Evolutionary conservation across 2,329 filamentous ascomycete genomes (phyloP).

Genomic region (Coniochaeta sp.): DNA sequence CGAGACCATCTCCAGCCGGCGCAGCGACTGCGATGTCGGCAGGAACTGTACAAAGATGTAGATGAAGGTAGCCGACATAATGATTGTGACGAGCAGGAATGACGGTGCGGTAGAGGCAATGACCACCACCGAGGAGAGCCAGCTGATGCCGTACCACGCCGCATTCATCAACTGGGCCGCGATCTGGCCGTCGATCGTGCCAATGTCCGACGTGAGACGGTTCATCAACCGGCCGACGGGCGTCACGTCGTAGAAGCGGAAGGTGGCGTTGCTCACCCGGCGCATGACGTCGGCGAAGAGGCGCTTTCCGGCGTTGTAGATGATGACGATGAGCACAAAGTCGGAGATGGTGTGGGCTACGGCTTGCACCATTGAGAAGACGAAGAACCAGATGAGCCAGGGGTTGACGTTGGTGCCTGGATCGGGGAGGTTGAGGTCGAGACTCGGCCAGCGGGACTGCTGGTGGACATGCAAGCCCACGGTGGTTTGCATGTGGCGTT

Average conservation of each 20-base stretch:
- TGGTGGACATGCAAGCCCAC: neutral
- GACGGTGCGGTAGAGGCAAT: constrained; percentile 73
- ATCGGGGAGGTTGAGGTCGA: constrained; percentile 47
- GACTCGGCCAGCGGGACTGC: constrained; percentile 15
- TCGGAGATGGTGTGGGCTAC: constrained; percentile 55
- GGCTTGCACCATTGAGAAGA: constrained; percentile 56
- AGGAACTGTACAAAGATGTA: constrained; percentile 71
- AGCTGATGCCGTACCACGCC: constrained; percentile 63
- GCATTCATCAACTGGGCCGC: constrained; percentile 66
- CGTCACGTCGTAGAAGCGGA: constrained; percentile 87
- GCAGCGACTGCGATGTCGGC: constrained; percentile 74
- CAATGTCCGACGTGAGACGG: constrained; percentile 82
- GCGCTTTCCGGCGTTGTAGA: constrained; percentile 68
- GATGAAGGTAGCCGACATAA: constrained; percentile 62
- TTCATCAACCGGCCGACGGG: constrained; percentile 90
- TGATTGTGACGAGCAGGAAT: constrained; percentile 66
- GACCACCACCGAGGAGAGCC: constrained; percentile 65
- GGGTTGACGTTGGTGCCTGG: constrained; percentile 61
- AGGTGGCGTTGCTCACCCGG: constrained; percentile 70
- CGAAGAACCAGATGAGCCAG: constrained; percentile 67
- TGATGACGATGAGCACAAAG: constrained; percentile 65
- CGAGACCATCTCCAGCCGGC: constrained; percentile 83
- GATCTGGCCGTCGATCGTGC: constrained; percentile 82
- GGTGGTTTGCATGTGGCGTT: no score
- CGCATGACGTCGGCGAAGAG: constrained; percentile 70